phyloP scores from a whole-genome alignment of 2,329 filamentous ascomycete genomes.

The Xylariaceae sp. region DNA sequence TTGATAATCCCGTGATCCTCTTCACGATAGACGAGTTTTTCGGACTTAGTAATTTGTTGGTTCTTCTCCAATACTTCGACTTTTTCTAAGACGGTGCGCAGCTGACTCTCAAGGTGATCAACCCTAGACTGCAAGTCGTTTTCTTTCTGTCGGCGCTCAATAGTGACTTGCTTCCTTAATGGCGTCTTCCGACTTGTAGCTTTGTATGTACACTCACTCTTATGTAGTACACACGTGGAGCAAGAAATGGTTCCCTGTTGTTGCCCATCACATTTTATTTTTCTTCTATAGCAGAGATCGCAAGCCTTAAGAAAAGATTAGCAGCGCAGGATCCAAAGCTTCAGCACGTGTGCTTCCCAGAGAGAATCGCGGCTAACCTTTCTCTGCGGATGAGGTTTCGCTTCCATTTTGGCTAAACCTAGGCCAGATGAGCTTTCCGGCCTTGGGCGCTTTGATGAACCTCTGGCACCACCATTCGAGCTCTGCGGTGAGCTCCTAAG shows the following conservation, averaged over 20 bases:
- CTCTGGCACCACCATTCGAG: too few relatives aligned
- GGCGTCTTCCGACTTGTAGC: conserved; percentile 11
- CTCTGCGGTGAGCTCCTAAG: too few relatives aligned
- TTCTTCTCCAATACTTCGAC: conserved; percentile 7
- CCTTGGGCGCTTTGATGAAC: too few relatives aligned
- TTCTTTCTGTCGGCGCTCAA: conserved; percentile 1
- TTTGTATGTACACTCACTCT: conserved; percentile 14
- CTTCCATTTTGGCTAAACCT: neutral
- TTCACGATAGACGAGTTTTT: neutral
- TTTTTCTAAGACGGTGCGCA: conserved; percentile 8
- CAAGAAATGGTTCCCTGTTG: conserved; percentile 9
- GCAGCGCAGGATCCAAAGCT: neutral
- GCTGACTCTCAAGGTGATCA: conserved; percentile 9
- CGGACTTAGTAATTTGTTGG: neutral
- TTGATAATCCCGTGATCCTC: neutral
- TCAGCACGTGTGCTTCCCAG: too few relatives aligned
- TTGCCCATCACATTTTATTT: conserved; percentile 18
- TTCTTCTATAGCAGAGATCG: conserved; percentile 17
- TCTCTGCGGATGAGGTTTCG: neutral
- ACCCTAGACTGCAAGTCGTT: conserved; percentile 11
- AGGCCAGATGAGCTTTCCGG: too few relatives aligned
- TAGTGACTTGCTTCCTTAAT: conserved; percentile 5
- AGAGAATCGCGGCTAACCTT: conserved; percentile 2
- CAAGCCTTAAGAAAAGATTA: conserved; percentile 11
- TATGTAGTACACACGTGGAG: conserved; percentile 12